Evolutionary conservation across 2,329 filamentous ascomycete species (phyloP).

Genomic region (Claviceps humidiphila): DNA sequence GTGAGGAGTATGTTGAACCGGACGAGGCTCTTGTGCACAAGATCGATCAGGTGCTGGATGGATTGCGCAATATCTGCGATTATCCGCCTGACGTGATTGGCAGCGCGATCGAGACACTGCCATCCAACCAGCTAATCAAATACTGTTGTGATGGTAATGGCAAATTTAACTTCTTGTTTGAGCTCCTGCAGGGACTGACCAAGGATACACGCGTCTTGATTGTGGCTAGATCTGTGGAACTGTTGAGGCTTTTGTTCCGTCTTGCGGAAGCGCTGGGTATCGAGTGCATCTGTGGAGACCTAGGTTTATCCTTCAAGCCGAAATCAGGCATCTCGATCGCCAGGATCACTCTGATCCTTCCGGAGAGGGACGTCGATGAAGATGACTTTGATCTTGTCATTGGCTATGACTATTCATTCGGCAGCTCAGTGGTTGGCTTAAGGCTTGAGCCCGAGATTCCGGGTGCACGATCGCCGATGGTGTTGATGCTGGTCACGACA

Average conservation of each 20-base stretch:
- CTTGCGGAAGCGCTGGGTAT: conserved; percentile 29
- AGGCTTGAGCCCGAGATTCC: conserved; percentile 3
- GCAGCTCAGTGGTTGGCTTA: conserved; percentile 16
- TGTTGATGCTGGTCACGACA: conserved; percentile 35
- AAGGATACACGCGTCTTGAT: conserved; percentile 37
- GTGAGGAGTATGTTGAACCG: conserved; percentile 25
- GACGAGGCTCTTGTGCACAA: conserved; percentile 25
- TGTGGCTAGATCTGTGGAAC: conserved; percentile 34
- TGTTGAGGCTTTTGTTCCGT: conserved; percentile 38
- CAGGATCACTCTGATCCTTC: conserved; percentile 29
- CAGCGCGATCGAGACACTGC: conserved; percentile 25
- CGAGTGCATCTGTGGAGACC: conserved; percentile 20
- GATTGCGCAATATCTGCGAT: conserved; percentile 42
- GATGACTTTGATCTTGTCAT: conserved; percentile 36
- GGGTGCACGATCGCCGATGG: conserved; percentile 23
- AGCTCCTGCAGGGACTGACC: conserved; percentile 35
- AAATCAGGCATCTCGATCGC: conserved; percentile 21
- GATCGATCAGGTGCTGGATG: conserved; percentile 38
- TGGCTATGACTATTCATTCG: conserved; percentile 39
- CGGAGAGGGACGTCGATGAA: conserved; percentile 24
- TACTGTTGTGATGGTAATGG: conserved; percentile 43
- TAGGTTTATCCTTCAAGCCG: conserved; percentile 12
- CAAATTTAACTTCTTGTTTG: conserved; percentile 46
- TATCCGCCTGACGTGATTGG: conserved; percentile 39
- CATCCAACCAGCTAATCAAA: conserved; percentile 31